Evolutionary conservation across 1,139 yeast genomes (phyloP).

Genomic region (Kodamaea suecica): DNA sequence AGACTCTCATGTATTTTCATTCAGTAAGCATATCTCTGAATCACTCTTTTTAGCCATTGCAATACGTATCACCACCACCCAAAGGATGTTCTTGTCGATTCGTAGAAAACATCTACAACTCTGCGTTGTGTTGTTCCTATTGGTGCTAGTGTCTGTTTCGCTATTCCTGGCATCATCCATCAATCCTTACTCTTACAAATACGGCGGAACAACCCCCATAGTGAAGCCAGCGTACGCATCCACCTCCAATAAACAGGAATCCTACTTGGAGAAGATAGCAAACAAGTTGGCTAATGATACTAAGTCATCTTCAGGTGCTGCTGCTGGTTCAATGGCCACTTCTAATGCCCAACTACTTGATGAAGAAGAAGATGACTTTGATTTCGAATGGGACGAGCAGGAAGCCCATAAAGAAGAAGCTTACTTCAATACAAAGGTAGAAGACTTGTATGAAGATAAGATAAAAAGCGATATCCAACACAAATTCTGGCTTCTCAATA

Average conservation of each 20-base stretch:
- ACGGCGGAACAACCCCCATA: background rate
- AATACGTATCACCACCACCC: too few species aligned
- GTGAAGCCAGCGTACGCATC: slow-evolving; percentile 6
- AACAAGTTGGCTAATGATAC: too few species aligned
- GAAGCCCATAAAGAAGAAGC: slow-evolving; percentile 14
- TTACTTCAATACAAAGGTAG: slow-evolving; percentile 21
- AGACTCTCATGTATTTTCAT: too few species aligned
- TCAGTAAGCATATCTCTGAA: too few species aligned
- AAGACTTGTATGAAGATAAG: slow-evolving; percentile 16
- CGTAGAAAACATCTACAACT: slow-evolving; percentile 19
- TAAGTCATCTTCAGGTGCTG: slow-evolving; percentile 2
- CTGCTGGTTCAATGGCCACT: slow-evolving; percentile 4
- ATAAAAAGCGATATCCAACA: slow-evolving; percentile 24
- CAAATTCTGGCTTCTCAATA: slow-evolving; percentile 30
- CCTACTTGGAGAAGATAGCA: slow-evolving; percentile 7
- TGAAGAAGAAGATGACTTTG: slow-evolving; percentile 8
- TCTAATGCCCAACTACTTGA: too few species aligned
- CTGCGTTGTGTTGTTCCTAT: slow-evolving; percentile 14
- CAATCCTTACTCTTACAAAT: slow-evolving; percentile 5
- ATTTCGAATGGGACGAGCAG: slow-evolving; percentile 9
- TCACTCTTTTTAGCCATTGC: too few species aligned
- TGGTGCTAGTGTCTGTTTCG: slow-evolving; percentile 15
- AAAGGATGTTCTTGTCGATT: slow-evolving; percentile 15
- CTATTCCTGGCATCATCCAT: slow-evolving; percentile 13
- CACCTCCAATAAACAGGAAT: slow-evolving; percentile 3